A percentile compares a stretch with the other conserved stretches of the same genome.
phyloP scores from a whole-genome alignment of 1,284 basidiomycete genomes.

The Pseudozyma tsukubaensis region DNA sequence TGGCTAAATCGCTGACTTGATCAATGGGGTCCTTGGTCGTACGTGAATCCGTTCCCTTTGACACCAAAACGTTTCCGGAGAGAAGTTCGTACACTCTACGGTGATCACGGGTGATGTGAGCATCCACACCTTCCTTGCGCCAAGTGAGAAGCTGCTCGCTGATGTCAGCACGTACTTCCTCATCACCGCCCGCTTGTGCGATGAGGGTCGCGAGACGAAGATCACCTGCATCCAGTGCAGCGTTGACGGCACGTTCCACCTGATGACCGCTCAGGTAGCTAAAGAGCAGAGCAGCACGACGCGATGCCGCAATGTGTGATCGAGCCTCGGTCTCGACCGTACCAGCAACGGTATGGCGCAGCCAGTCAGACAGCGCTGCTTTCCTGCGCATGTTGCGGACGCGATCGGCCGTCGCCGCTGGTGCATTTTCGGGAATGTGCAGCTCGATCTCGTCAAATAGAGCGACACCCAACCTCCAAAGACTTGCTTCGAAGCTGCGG shows the following conservation, averaged over 20 bases:
- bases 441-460: slow-evolving; percentile 85
- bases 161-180: slow-evolving; percentile 80
- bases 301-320: slow-evolving; percentile 61
- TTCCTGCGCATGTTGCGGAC: slow-evolving; percentile 79
- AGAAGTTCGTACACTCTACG: slow-evolving; percentile 87
- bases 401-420: slow-evolving; percentile 75
- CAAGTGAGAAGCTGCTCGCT: slow-evolving; percentile 83
- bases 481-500: slow-evolving; percentile 73
- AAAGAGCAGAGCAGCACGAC: slow-evolving; percentile 72
- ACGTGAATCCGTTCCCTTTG: slow-evolving; percentile 71
- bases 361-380: slow-evolving; percentile 85
- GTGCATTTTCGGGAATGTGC: slow-evolving; percentile 74
- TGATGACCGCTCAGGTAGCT: slow-evolving; percentile 87
- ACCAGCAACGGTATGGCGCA: slow-evolving; percentile 80
- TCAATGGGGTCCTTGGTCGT: slow-evolving; percentile 74
- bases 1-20: slow-evolving; percentile 75
- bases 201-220: slow-evolving; percentile 91
- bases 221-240: slow-evolving; percentile 81
- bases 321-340: slow-evolving; percentile 75
- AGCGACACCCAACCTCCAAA: slow-evolving; percentile 89
- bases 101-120: slow-evolving; percentile 78
- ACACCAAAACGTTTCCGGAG: slow-evolving; percentile 79
- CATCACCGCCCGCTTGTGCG: slow-evolving; percentile 86
- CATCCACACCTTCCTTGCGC: slow-evolving; percentile 81
- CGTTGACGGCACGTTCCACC: slow-evolving; percentile 82